A percentile compares a stretch with the other conserved stretches of the same genome.
phyloP scores from a whole-genome alignment of 2,329 filamentous ascomycete genomes.

The Fusarium pininemorale region DNA sequence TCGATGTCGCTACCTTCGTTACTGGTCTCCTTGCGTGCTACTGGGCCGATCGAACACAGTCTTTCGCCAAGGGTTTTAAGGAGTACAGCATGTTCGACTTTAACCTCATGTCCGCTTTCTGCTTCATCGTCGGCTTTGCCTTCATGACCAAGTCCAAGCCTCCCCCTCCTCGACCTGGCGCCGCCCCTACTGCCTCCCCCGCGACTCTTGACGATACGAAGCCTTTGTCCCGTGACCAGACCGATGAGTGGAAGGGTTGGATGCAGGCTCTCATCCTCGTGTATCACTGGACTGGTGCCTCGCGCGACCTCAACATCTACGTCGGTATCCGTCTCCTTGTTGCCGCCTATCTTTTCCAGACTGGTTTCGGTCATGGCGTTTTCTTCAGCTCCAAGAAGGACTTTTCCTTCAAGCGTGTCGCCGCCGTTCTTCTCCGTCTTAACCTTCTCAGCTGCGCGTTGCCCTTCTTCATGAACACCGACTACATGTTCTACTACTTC shows the following conservation, averaged over 20 bases:
- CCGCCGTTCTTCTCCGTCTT: conserved; percentile 62
- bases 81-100: conserved; percentile 37
- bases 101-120: conserved; percentile 26
- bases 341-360: conserved; percentile 70
- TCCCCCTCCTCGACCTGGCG: conserved; percentile 9
- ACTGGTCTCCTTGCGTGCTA: conserved; percentile 41
- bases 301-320: conserved; percentile 59
- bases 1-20: conserved; percentile 37
- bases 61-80: conserved; percentile 42
- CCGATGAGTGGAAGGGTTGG: conserved; percentile 73
- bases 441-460: conserved; percentile 65
- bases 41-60: conserved; percentile 44
- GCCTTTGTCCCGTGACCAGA: conserved; percentile 58
- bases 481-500: conserved; percentile 64
- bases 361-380: conserved; percentile 67
- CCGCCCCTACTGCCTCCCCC: background rate
- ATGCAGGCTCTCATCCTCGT: conserved; percentile 64
- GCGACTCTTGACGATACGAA: conserved; percentile 31
- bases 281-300: conserved; percentile 63
- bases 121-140: conserved; percentile 22
- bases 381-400: conserved; percentile 66
- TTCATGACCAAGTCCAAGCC: conserved; percentile 35
- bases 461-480: conserved; percentile 65
- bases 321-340: conserved; percentile 63
- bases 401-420: conserved; percentile 63